Base-by-base conservation (phyloP, 345 rosid genomes). In the Acer negundo region DNA sequence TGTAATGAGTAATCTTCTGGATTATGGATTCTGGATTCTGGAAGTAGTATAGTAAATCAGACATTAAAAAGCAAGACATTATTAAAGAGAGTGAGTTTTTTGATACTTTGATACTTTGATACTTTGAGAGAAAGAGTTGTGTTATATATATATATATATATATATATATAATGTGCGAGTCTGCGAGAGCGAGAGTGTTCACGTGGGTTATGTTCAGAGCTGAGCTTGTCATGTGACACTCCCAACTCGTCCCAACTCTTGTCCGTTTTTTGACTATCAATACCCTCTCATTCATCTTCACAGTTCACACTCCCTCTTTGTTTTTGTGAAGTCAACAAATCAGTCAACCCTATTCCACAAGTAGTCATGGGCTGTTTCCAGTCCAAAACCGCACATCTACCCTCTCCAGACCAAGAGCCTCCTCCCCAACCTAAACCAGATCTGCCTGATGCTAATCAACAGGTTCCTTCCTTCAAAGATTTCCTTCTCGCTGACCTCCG, bases 331-430 rank as follows among this genome's bases (percentile, higher is more conserved):
- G 23, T 20, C 62, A 58, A 11, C 62, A 58, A 7, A 23, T n/a
- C 20, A 58, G 63, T 59, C 63, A 59, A 59, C 63, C 49, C 49
- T 10, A 46, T 11, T 69, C 77, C 28, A 3, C 59, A 2, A 40
- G 9, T 19, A 68, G 72, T 67, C 70, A 95, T 95, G 99, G 98
- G 98, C 77, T 95, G 99, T 70, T 86, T 93, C 75, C 99, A 92
- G 86, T 95, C 98, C 71, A 95, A 89, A 85, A 93, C 97, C 46
- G 73, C 89, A 26, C 87, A 88, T 77, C 86, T 89, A 23, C 86
- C 89, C 6, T 89, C 97, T 58, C 90, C 97, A 24, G 95, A 93
- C 78, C 86, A 85, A 49, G 87, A 89, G 22, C 89, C 90, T 23
- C 86, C 91, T 44, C 88, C 87, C 0, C 84, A 82, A 53, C 55